phyloP scores from a whole-genome alignment of 78 protist species.

The Dictyostelium firmibasis region DNA sequence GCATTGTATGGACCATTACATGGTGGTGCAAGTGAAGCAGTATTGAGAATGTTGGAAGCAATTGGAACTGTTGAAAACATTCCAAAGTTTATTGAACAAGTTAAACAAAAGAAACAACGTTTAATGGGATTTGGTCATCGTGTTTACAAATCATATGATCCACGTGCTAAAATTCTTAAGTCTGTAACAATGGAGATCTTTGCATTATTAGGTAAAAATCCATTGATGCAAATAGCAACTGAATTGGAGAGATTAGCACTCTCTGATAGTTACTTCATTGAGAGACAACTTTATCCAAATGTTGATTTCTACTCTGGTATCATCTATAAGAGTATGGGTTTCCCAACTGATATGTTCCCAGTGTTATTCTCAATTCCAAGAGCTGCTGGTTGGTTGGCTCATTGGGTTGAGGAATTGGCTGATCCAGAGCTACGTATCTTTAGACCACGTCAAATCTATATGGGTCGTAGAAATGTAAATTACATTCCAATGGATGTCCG shows the following conservation, averaged over 20 bases:
- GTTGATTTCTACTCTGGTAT: conserved; percentile 86
- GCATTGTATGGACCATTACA: conserved; percentile 94
- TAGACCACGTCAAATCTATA: conserved; percentile 77
- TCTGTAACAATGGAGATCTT: conserved; percentile 51
- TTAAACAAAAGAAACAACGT: conserved; percentile 74
- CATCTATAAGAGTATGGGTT: conserved; percentile 81
- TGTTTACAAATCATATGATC: conserved; percentile 90
- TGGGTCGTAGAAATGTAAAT: conserved; percentile 2
- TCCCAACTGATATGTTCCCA: conserved; percentile 91
- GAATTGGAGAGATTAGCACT: conserved; percentile 86
- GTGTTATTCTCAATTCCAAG: conserved; percentile 80
- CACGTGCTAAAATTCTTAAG: conserved; percentile 85
- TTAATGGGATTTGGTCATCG: conserved; percentile 94
- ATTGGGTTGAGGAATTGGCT: conserved; percentile 76
- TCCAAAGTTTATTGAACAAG: conserved; percentile 69
- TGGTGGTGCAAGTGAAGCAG: conserved; percentile 93
- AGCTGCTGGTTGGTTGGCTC: conserved; percentile 88
- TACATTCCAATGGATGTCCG: conserved; percentile 40
- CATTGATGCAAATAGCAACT: conserved; percentile 81
- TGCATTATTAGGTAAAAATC: conserved; percentile 41
- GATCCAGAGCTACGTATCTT: conserved; percentile 77
- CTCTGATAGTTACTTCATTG: conserved; percentile 80
- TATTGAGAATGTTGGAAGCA: conserved; percentile 84
- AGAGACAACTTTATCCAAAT: conserved; percentile 92
- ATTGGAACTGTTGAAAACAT: conserved; percentile 88